A percentile compares a stretch with the other conserved stretches of the same genome.
phyloP scores from a whole-genome alignment of 2,329 filamentous ascomycete genomes.

The Blumeriella jaapii region DNA sequence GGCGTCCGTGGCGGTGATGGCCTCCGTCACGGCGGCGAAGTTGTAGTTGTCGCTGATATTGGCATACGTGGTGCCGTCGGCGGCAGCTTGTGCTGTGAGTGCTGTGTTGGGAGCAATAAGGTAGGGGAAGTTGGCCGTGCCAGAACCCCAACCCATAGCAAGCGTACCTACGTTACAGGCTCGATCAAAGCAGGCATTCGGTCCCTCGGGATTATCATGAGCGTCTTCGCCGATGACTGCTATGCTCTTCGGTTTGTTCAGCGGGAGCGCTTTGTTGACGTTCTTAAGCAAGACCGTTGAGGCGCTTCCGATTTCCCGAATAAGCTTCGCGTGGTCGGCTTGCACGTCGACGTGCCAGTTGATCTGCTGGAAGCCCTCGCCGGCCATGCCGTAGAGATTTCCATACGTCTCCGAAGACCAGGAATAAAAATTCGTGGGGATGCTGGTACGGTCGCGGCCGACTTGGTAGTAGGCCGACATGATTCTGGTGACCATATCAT shows the following conservation, averaged over 20 bases:
- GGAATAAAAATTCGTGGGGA: constrained; percentile 69
- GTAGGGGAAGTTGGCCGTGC: constrained; percentile 64
- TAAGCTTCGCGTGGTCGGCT: constrained; percentile 58
- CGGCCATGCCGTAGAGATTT: constrained; percentile 25
- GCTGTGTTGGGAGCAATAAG: constrained; percentile 63
- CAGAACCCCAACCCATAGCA: constrained; percentile 71
- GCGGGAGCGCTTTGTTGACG: constrained; percentile 52
- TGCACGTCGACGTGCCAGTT: constrained; percentile 78
- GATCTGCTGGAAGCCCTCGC: constrained; percentile 34
- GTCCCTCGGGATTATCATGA: constrained; percentile 60
- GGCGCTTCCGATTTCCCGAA: constrained; percentile 66
- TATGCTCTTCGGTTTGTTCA: constrained; percentile 63
- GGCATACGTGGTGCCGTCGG: constrained; percentile 49
- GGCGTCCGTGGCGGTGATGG: constrained; percentile 52
- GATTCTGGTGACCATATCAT: constrained; percentile 85
- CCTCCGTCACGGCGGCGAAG: constrained; percentile 42
- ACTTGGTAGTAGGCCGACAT: constrained; percentile 56
- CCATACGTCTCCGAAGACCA: constrained; percentile 72
- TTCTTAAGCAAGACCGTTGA: constrained; percentile 89
- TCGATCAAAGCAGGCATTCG: constrained; percentile 58
- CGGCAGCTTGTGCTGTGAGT: constrained; percentile 49
- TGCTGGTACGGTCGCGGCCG: constrained; percentile 31
- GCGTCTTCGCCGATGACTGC: constrained; percentile 77
- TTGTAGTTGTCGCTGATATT: constrained; percentile 54
- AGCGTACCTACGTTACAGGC: constrained; percentile 48